Base-by-base conservation (phyloP, 2,329 filamentous ascomycete species). In the Pestalotiopsis sp. region DNA sequence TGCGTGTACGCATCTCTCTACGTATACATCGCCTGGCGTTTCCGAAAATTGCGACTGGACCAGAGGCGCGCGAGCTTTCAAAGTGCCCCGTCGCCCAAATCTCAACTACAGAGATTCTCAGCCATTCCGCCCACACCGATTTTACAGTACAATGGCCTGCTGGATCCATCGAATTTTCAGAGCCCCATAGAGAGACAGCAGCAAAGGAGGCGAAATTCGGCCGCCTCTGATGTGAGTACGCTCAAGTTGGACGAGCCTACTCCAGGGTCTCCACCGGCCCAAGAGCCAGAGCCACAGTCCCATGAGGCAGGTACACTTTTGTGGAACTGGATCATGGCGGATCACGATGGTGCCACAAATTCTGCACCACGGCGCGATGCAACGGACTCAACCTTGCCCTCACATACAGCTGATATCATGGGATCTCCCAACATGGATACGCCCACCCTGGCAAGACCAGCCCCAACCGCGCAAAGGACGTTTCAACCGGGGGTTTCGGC, bases 1-100 rank as follows among this genome's bases (percentile, higher is more conserved):
- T 78, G 83, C 36, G 87, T 92, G 2, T 93, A 93, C 63, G 81
- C 87, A 27, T 87, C 87, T 6, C 90, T 94, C n/a, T 94, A 94
- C 76, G 75, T 88, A 12, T 92, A 93, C 71, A 89, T 94, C 7
- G 80, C 82, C 23, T 78, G 80, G 12, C 76, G 82, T 41, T 82
- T 85, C 75, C 77, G 76, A 3, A 78, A 80, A 3, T 84, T 84
- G 67, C 79, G 77, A 25, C 69, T 69, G 58, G 73, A 74, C 41
- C 77, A 78, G 69, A 73, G 75, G 63, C 70, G 75, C 38, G 73
- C 72, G 41, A 77, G 74, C 66, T 70, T 60, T 36, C 68, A 70
- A 25, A 72, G 70, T 59, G 67, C 68, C 11, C 52, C 67, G 27
- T 71, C 70, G 17, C 56, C 67, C 31, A 66, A 61, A 13, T 70